A percentile compares a stretch with the other conserved stretches of the same genome.
These are phyloP conservation scores for Trypanosoma boissoni DNA, from an alignment of 208 protist species.

Conservation along the genomic window DNA sequence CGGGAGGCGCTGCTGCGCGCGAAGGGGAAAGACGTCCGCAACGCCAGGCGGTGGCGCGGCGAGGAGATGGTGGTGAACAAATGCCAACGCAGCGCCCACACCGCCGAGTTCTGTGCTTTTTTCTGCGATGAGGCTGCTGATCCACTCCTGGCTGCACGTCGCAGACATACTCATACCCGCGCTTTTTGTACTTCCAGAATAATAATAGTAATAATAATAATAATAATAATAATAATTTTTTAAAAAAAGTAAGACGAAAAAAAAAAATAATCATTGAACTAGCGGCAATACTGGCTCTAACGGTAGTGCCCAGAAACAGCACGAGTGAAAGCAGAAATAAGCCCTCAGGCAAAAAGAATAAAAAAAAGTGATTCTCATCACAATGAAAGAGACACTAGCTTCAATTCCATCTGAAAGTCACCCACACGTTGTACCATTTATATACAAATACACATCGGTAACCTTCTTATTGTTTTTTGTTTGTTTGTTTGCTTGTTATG, in stretches of 20 bases:
- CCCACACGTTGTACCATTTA: no score
- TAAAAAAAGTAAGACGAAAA: no score
- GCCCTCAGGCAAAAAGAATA: slow-evolving; percentile 4
- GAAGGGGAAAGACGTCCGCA: slow-evolving; percentile 45
- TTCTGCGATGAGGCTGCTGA: slow-evolving; percentile 36
- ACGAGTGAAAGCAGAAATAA: slow-evolving; percentile 16
- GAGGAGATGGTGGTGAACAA: slow-evolving; percentile 25
- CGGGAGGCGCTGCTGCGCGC: slow-evolving; percentile 6
- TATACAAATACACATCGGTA: neutral
- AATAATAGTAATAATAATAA: neutral
- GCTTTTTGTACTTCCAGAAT: neutral
- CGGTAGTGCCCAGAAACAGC: no score
- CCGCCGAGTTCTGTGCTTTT: slow-evolving; percentile 28
- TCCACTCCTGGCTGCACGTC: slow-evolving; percentile 21
- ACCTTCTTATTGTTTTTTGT: neutral
- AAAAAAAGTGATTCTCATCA: slow-evolving; percentile 18
- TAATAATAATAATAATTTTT: no score
- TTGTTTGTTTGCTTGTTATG: neutral
- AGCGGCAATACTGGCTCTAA: no score
- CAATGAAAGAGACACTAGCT: no score
- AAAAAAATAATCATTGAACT: no score
- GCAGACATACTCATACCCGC: neutral
- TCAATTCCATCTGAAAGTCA: no score
- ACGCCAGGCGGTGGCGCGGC: neutral
- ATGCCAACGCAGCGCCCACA: slow-evolving; percentile 26